Percentiles rank a stretch among this genome's conserved stretches.
Evolutionary conservation across 2,329 filamentous ascomycete species (phyloP).

Genomic region (Beauveria brongniartii): DNA sequence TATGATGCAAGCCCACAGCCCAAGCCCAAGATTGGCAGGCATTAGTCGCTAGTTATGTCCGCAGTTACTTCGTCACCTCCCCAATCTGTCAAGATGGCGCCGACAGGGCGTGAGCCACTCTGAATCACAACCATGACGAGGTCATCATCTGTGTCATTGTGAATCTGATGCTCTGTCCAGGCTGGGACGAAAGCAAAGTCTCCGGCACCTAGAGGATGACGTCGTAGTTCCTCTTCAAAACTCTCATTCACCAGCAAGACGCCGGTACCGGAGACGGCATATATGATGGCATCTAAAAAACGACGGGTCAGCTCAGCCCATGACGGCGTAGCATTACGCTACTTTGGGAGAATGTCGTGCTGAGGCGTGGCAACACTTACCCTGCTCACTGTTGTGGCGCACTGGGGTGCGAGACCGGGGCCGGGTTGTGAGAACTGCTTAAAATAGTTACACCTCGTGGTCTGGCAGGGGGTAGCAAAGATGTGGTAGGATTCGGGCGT

Average conservation of each 20-base stretch:
- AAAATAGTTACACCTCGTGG: slow-evolving; percentile 18
- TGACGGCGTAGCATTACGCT: neutral
- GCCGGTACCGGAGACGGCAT: slow-evolving; percentile 53
- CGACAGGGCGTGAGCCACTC: slow-evolving; percentile 51
- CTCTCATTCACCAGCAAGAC: slow-evolving; percentile 50
- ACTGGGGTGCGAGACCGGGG: slow-evolving; percentile 54
- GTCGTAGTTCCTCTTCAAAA: slow-evolving; percentile 41
- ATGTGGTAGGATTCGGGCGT: slow-evolving; percentile 9
- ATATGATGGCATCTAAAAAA: slow-evolving; percentile 56
- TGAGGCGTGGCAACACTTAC: slow-evolving; percentile 27
- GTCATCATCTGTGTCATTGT: slow-evolving; percentile 55
- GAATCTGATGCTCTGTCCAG: slow-evolving; percentile 61
- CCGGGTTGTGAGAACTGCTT: slow-evolving; percentile 52
- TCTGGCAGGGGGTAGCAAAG: neutral
- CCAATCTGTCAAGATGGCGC: slow-evolving; percentile 57
- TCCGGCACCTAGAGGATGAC: slow-evolving; percentile 50
- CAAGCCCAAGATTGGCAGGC: neutral
- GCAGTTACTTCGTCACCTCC: slow-evolving; percentile 35
- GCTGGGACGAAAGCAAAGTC: slow-evolving; percentile 65
- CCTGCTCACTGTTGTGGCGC: slow-evolving; percentile 63
- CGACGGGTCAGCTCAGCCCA: slow-evolving; percentile 7
- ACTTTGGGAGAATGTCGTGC: neutral
- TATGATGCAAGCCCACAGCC: neutral
- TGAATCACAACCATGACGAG: slow-evolving; percentile 59
- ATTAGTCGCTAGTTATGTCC: slow-evolving; percentile 1